These are phyloP conservation scores for Rhynchospora pubera DNA, from an alignment of 176 grass and related monocot species.

Conservation along the genomic window DNA sequence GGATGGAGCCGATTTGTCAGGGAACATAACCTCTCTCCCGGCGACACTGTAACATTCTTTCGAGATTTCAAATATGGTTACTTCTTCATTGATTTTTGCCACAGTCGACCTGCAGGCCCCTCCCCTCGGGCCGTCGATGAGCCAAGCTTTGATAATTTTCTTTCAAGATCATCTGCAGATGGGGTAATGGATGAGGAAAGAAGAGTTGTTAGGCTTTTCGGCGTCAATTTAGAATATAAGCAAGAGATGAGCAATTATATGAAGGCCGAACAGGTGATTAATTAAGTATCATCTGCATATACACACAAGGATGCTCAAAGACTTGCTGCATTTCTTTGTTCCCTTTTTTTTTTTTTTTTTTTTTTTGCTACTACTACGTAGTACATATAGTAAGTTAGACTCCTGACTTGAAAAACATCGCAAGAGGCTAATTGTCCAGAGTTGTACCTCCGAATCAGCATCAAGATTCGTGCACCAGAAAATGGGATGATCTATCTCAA, in stretches of 20 bases:
- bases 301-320: background rate
- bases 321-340: background rate
- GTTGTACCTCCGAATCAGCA: background rate
- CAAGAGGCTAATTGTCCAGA: background rate
- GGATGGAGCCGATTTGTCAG: conserved; percentile 72
- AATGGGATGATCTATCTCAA: background rate
- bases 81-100: conserved; percentile 15
- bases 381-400: background rate
- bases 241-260: background rate
- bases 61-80: conserved; percentile 2
- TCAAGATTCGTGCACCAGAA: background rate
- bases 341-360: background rate
- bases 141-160: background rate
- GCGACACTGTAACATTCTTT: conserved; percentile 57
- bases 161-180: background rate
- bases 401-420: background rate
- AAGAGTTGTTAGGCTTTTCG: conserved; percentile 55
- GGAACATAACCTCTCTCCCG: conserved; percentile 39
- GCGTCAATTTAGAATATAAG: conserved; percentile 48
- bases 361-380: background rate
- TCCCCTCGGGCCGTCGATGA: background rate
- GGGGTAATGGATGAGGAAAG: background rate
- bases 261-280: background rate
- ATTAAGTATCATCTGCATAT: background rate
- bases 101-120: background rate